Conservation (phyloP, 2,329 filamentous ascomycete genomes). For the Claviceps africana region DNA sequence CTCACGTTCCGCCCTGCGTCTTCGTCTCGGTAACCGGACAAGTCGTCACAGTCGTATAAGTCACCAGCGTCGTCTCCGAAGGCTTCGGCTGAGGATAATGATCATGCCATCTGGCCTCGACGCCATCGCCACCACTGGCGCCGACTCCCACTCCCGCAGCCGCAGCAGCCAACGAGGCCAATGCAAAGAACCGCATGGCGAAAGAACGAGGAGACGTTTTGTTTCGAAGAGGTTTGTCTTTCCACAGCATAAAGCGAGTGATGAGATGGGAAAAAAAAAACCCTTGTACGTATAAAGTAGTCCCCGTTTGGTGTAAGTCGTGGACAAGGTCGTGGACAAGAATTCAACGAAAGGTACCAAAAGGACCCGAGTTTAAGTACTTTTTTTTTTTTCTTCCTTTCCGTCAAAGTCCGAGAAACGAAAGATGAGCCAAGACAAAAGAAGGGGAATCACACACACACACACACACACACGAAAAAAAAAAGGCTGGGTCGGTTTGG, state of each 20-base stretch:
- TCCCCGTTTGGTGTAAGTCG: too few relatives aligned
- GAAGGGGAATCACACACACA: too few relatives aligned
- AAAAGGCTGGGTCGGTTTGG: not conserved
- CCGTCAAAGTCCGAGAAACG: too few relatives aligned
- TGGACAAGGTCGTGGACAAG: too few relatives aligned
- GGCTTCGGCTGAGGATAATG: not conserved
- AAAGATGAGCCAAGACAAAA: too few relatives aligned
- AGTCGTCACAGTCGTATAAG: constrained; percentile 28
- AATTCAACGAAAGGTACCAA: too few relatives aligned
- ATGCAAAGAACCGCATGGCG: constrained; percentile 1
- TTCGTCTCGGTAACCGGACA: constrained; percentile 32
- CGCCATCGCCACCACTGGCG: not conserved
- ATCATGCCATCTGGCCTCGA: constrained; percentile 1
- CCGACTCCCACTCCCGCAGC: not conserved
- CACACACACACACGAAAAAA: too few relatives aligned
- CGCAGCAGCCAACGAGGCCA: constrained; percentile 6
- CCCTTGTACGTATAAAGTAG: too few relatives aligned
- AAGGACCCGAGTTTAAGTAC: too few relatives aligned
- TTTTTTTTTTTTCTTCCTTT: not conserved
- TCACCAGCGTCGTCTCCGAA: constrained; percentile 13
- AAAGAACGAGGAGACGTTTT: not conserved
- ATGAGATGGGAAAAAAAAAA: too few relatives aligned
- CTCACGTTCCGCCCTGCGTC: constrained; percentile 26
- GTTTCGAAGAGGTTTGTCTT: too few relatives aligned
- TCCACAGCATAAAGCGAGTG: too few relatives aligned